phyloP scores from a whole-genome alignment of 108 stramenopile genomes.

The Pseudonitzschia multiseries region DNA sequence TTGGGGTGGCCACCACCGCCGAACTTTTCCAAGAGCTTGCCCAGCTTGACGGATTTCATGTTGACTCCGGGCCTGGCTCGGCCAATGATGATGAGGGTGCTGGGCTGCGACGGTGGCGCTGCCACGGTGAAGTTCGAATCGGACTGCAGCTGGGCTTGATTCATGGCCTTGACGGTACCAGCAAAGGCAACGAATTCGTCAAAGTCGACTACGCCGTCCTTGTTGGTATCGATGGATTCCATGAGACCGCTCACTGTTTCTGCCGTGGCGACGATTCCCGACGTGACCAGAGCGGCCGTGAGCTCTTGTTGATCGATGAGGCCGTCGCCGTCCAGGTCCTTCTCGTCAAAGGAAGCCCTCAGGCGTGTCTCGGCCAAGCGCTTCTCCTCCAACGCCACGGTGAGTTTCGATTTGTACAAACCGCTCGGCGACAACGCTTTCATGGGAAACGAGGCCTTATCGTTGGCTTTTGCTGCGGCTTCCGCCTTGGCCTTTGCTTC shows the following conservation, averaged over 20 bases:
- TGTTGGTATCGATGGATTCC: slow-evolving; percentile 65
- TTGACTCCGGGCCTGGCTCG: slow-evolving; percentile 83
- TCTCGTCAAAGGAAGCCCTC: slow-evolving; percentile 72
- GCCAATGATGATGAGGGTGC: slow-evolving; percentile 85
- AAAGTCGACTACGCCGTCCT: slow-evolving; percentile 73
- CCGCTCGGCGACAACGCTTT: background rate
- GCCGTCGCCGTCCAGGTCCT: slow-evolving; percentile 70
- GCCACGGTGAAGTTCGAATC: background rate
- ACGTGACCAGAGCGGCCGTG: slow-evolving; percentile 44
- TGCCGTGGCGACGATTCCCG: slow-evolving; percentile 58
- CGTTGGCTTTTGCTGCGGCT: slow-evolving; percentile 3
- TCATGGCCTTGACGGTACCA: slow-evolving; percentile 37
- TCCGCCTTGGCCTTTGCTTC: background rate
- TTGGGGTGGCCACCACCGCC: slow-evolving; percentile 87
- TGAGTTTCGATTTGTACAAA: background rate
- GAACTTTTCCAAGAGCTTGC: slow-evolving; percentile 69
- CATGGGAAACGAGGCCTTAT: background rate
- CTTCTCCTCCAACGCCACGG: background rate
- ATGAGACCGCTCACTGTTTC: slow-evolving; percentile 43
- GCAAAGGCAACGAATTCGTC: slow-evolving; percentile 81
- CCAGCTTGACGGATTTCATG: slow-evolving; percentile 76
- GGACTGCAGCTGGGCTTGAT: background rate
- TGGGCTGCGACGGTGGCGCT: slow-evolving; percentile 36
- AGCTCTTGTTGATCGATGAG: slow-evolving; percentile 74
- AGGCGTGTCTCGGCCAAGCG: slow-evolving; percentile 45